Conservation (phyloP, 1,284 basidiomycete species). For the Leccinum glutinopallens region DNA sequence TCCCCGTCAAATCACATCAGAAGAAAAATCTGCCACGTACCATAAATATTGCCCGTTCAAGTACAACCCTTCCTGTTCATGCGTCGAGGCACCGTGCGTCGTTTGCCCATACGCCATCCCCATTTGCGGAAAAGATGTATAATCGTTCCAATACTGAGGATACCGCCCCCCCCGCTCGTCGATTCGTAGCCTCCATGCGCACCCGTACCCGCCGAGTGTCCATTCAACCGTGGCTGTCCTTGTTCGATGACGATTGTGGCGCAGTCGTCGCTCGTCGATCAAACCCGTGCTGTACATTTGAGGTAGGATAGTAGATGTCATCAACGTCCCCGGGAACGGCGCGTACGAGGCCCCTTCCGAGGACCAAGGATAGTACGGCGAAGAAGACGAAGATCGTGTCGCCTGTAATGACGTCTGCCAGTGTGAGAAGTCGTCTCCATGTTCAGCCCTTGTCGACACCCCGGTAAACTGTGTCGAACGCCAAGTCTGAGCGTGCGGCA, state of each 20-base stretch:
- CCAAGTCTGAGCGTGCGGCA: conserved; percentile 33
- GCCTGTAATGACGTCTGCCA: conserved; percentile 11
- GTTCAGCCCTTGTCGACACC: conserved; percentile 20
- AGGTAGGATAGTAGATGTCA: conserved; percentile 61
- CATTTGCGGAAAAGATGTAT: conserved; percentile 57
- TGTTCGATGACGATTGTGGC: conserved; percentile 23
- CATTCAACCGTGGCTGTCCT: conserved; percentile 18
- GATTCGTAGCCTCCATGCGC: conserved; percentile 25
- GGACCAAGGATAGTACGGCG: conserved; percentile 56
- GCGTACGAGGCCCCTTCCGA: conserved; percentile 39
- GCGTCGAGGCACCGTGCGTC: conserved; percentile 16
- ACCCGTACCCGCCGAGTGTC: conserved; percentile 12
- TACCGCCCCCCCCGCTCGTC: conserved; percentile 36
- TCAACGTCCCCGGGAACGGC: conserved; percentile 44
- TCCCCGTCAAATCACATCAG: conserved; percentile 9
- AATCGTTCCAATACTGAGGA: conserved; percentile 66
- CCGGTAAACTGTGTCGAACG: conserved; percentile 29
- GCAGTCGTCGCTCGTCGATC: conserved; percentile 44
- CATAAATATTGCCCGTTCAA: conserved; percentile 32
- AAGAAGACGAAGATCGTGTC: conserved; percentile 9
- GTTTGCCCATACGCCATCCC: conserved; percentile 44
- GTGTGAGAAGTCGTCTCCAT: conserved; percentile 18
- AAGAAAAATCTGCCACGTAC: conserved; percentile 18
- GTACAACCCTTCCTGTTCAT: conserved; percentile 29
- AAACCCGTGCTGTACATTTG: conserved; percentile 73